phyloP scores from a whole-genome alignment of 768 basidiomycete genomes.

The Plicaturopsis crispa region DNA sequence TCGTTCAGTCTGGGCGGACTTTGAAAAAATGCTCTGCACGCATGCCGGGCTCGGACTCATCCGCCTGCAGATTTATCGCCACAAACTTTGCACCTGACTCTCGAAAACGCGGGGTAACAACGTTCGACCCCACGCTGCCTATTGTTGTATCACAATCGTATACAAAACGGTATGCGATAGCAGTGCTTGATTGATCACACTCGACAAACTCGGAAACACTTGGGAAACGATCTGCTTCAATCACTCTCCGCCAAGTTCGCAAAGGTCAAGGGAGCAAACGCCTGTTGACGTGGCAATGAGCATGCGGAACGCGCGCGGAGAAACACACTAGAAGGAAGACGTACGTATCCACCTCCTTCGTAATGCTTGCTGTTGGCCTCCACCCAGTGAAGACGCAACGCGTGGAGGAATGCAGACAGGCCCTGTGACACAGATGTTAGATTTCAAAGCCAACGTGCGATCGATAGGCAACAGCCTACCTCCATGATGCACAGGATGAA shows the following conservation, averaged over 20 bases:
- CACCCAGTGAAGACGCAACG: constrained; percentile 95
- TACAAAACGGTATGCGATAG: too few relatives aligned
- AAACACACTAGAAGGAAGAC: constrained; percentile 24
- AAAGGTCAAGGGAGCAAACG: constrained; percentile 42
- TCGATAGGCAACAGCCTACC: constrained; percentile 41
- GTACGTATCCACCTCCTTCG: constrained; percentile 81
- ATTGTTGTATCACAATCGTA: too few relatives aligned
- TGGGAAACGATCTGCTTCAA: too few relatives aligned
- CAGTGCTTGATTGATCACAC: too few relatives aligned
- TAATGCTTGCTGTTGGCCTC: constrained; percentile 97
- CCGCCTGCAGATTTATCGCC: too few relatives aligned
- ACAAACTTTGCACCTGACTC: too few relatives aligned
- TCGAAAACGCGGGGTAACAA: too few relatives aligned
- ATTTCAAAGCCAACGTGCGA: constrained; percentile 8
- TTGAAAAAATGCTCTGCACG: constrained; percentile 37
- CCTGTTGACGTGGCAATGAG: constrained; percentile 26
- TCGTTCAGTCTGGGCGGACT: constrained; percentile 28
- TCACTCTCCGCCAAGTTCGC: constrained; percentile 32
- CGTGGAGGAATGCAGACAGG: constrained; percentile 92
- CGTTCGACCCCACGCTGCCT: too few relatives aligned
- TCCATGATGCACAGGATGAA: constrained; percentile 90
- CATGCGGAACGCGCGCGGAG: constrained; percentile 17
- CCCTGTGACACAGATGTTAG: constrained; percentile 42
- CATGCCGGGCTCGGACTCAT: too few relatives aligned
- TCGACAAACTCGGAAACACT: too few relatives aligned